Evolutionary conservation across 306 rosid genomes (phyloP).

Genomic region (Rosa persica): DNA sequence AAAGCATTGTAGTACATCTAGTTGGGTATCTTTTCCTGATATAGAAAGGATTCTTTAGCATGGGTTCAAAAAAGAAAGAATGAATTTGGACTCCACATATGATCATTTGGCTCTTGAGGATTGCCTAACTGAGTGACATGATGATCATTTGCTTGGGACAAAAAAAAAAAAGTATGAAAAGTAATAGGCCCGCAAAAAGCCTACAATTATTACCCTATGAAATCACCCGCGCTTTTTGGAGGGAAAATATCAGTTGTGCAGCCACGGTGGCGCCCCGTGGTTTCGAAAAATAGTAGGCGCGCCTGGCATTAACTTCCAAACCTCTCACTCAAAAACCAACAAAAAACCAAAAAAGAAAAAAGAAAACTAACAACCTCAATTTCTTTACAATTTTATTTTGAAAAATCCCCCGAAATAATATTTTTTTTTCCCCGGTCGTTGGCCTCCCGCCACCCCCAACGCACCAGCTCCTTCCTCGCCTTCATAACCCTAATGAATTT

Average conservation of each 20-base stretch:
- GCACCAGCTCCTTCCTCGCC: neutral
- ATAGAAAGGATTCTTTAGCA: too few relatives aligned
- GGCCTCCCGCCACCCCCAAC: constrained; percentile 2
- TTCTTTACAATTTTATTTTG: neutral
- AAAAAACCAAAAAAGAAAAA: neutral
- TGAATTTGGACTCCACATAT: too few relatives aligned
- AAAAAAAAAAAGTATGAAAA: too few relatives aligned
- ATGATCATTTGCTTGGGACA: too few relatives aligned
- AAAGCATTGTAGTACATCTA: too few relatives aligned
- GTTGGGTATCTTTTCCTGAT: too few relatives aligned
- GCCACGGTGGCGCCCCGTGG: neutral
- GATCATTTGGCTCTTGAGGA: too few relatives aligned
- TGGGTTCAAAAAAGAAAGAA: too few relatives aligned
- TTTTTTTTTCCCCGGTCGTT: neutral
- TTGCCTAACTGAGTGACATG: too few relatives aligned
- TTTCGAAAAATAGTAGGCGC: neutral
- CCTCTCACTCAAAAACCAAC: neutral
- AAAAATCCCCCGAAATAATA: neutral
- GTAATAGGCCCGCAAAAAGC: too few relatives aligned
- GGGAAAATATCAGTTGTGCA: neutral
- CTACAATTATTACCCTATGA: too few relatives aligned
- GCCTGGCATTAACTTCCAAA: neutral
- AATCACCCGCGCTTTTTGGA: neutral
- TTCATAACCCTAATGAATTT: too few relatives aligned
- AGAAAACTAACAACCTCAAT: neutral